phyloP scores from a whole-genome alignment of 257 asterid genomes.

The Solanum arcanum region DNA sequence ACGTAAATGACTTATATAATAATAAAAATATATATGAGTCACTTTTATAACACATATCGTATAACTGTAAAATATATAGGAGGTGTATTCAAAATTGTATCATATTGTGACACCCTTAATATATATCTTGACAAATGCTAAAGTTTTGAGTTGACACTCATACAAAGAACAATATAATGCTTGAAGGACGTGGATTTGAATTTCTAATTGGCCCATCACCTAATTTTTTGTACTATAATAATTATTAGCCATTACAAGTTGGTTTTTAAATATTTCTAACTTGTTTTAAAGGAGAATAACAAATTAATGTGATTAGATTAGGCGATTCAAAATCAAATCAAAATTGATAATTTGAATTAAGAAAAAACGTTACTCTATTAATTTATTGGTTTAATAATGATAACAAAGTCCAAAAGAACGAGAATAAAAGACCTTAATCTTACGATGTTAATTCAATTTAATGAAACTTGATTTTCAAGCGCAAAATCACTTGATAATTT shows the following conservation, averaged over 20 bases:
- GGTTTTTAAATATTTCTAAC: neutral
- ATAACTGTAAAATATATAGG: neutral
- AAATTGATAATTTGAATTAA: no score
- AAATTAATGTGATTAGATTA: neutral
- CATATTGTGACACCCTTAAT: neutral
- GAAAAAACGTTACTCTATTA: neutral
- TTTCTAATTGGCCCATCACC: neutral
- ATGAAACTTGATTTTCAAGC: neutral
- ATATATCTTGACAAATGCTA: neutral
- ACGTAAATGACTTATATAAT: no score
- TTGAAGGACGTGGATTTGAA: neutral
- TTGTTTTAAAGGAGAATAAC: neutral
- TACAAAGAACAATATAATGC: neutral
- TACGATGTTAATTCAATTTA: neutral
- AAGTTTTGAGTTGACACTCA: neutral
- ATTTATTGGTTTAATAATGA: neutral
- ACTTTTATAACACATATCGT: no score
- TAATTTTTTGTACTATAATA: neutral
- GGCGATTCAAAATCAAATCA: neutral
- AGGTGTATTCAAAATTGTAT: neutral
- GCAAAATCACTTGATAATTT: neutral
- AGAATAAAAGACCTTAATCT: no score
- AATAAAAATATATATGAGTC: no score
- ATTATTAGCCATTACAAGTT: no score
- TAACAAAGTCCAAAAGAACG: no score